phyloP scores from a whole-genome alignment of 345 rosid species.

The Ceriops tagal region DNA sequence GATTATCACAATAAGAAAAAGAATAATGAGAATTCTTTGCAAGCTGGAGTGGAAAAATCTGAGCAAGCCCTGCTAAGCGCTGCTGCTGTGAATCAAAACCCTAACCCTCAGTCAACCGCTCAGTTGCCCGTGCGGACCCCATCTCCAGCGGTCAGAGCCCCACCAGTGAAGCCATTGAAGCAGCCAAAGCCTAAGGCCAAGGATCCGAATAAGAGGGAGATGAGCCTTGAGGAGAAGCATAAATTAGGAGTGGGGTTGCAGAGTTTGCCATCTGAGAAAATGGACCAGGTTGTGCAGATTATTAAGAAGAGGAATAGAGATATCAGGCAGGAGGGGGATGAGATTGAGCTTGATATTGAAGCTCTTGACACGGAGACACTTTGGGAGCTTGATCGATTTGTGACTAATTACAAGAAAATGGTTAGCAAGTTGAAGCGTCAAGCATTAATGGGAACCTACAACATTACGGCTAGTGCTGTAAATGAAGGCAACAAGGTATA shows the following conservation, averaged over 20 bases:
- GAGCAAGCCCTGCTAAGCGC: conserved; percentile 19
- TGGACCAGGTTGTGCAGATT: conserved; percentile 73
- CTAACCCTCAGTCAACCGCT: conserved; percentile 21
- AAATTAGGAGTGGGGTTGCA: conserved; percentile 66
- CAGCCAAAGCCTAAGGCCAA: conserved; percentile 77
- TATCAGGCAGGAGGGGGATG: conserved; percentile 75
- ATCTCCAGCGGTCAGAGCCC: conserved; percentile 30
- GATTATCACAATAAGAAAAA: conserved; percentile 18
- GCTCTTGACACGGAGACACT: conserved; percentile 70
- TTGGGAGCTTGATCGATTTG: conserved; percentile 84
- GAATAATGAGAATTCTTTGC: conserved; percentile 18
- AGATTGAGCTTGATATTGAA: conserved; percentile 78
- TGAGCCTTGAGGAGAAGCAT: conserved; percentile 69
- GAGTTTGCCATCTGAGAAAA: conserved; percentile 76
- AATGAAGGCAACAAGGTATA: conserved; percentile 39
- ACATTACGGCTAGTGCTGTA: conserved; percentile 11
- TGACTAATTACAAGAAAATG: conserved; percentile 72
- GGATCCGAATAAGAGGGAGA: conserved; percentile 72
- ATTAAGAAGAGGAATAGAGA: conserved; percentile 65
- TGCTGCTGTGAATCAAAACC: conserved; percentile 8
- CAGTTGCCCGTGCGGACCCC: conserved; percentile 38
- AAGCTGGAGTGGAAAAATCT: conserved; percentile 22
- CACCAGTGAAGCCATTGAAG: conserved; percentile 42
- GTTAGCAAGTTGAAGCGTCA: conserved; percentile 76
- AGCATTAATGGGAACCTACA: conserved; percentile 40